phyloP scores from a whole-genome alignment of 1,284 basidiomycete genomes.

The Ceratobasidium sp. region DNA sequence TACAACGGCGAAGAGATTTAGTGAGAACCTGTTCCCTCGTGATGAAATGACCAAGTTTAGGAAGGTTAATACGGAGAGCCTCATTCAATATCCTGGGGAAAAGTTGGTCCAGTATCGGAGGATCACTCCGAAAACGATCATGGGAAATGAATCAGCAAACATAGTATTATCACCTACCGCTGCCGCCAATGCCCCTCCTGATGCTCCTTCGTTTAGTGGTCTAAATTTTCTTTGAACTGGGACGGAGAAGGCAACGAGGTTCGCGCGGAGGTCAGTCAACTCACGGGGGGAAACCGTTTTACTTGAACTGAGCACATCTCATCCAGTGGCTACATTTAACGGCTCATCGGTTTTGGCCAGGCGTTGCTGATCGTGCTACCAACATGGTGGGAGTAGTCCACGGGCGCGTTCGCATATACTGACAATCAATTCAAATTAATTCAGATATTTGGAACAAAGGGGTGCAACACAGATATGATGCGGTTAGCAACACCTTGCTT shows the following conservation, averaged over 20 bases:
- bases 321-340: background rate
- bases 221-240: background rate
- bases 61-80: background rate
- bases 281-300: background rate
- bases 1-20: background rate
- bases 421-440: background rate
- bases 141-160: background rate
- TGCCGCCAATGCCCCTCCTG: background rate
- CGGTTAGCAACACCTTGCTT: background rate
- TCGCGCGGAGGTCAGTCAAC: background rate
- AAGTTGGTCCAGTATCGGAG: background rate
- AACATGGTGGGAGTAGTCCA: background rate
- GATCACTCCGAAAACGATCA: background rate
- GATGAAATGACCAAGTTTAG: background rate
- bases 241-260: background rate
- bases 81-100: background rate
- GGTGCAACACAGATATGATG: constrained; percentile 4
- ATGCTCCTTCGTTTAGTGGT: background rate
- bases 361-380: background rate
- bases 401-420: too few species aligned
- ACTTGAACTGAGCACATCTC: background rate
- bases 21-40: background rate
- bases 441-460: constrained; percentile 9
- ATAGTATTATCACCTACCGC: background rate
- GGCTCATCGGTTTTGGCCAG: background rate